Base-by-base conservation (phyloP, 805 yeast genomes). In the Cyberlindnera bimundalis region DNA sequence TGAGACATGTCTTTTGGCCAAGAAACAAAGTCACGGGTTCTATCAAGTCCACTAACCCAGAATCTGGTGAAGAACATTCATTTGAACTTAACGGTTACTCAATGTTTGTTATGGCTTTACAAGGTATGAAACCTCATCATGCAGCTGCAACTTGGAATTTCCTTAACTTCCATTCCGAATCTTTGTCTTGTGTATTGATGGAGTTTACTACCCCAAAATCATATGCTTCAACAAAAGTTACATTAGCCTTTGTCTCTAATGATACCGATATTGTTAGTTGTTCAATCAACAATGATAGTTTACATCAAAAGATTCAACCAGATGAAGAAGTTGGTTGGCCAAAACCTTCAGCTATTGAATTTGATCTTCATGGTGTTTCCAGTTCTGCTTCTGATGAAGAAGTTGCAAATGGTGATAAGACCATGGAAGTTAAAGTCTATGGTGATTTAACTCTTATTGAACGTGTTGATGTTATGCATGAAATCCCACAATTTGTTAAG, bases 41-140 rank as follows among this genome's bases (percentile, higher is more conserved):
- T 15, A 64, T 93, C 47, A 70, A 66, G 29, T 73, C 61, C 16
- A 52, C 59, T 62, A 50, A 65, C 64, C 45, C 49, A 56, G 45
- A 40, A 28, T 3, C 43, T 3, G 45, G 40, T 15, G 43, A 46
- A 23, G 47, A 48, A 23, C 42, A 51, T 30, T 47, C 55, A 3
- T 55, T 71, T 36, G 68, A 63, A 21, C 51, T 67, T 33, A 50
- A 56, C 21, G 61, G 60, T 20, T 52, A 45, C 14, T 73, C 88
- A 36, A 84, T 93, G 95, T 90, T 80, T 59, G 96, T 91, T 39
- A 82, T 86, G 91, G 99, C 99, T 6, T 68, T 88, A 52, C 99
- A 93, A 70, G 98, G 98, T 47, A 90, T 93, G 98, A 93, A 93
- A 65, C 99, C 99, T 8, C 97, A 93, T 65, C 99, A 93, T 66